phyloP scores from a whole-genome alignment of 1,139 yeast species.

The Taphrina pruni region DNA sequence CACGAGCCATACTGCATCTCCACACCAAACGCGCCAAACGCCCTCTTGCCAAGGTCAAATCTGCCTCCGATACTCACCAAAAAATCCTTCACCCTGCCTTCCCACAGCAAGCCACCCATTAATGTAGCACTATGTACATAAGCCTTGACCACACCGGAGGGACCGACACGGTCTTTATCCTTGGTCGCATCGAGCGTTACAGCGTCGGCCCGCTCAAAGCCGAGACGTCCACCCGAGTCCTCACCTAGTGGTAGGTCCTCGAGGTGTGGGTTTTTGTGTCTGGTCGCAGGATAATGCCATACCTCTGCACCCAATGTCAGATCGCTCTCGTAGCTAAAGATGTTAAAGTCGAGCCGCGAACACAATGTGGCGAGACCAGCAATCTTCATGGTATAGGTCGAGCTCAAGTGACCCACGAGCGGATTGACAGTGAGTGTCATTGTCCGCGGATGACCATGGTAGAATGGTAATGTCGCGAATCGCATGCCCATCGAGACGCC shows the following conservation, averaged over 20 bases:
- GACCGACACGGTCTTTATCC: conserved; percentile 47
- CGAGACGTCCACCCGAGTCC: neutral
- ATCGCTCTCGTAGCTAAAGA: conserved; percentile 88
- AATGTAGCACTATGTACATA: conserved; percentile 72
- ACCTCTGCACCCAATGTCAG: conserved; percentile 84
- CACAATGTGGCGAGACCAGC: conserved; percentile 62
- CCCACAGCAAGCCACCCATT: conserved; percentile 73
- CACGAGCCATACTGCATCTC: conserved; percentile 46
- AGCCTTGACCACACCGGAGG: conserved; percentile 68
- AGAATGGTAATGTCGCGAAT: conserved; percentile 83
- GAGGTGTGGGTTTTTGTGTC: neutral
- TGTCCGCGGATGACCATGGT: conserved; percentile 86
- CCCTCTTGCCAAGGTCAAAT: conserved; percentile 41
- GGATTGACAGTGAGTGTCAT: conserved; percentile 90
- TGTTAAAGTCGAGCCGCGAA: conserved; percentile 85
- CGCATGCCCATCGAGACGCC: conserved; percentile 77
- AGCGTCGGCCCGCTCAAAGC: conserved; percentile 25
- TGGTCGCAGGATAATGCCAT: conserved; percentile 57
- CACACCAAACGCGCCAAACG: conserved; percentile 42
- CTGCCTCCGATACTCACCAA: conserved; percentile 72
- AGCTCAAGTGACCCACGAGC: conserved; percentile 83
- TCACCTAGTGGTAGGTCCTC: neutral
- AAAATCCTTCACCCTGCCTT: conserved; percentile 82
- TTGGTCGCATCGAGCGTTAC: conserved; percentile 42
- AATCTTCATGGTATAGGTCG: conserved; percentile 84